phyloP scores from a whole-genome alignment of 108 stramenopile species.

The Seminavis robusta region DNA sequence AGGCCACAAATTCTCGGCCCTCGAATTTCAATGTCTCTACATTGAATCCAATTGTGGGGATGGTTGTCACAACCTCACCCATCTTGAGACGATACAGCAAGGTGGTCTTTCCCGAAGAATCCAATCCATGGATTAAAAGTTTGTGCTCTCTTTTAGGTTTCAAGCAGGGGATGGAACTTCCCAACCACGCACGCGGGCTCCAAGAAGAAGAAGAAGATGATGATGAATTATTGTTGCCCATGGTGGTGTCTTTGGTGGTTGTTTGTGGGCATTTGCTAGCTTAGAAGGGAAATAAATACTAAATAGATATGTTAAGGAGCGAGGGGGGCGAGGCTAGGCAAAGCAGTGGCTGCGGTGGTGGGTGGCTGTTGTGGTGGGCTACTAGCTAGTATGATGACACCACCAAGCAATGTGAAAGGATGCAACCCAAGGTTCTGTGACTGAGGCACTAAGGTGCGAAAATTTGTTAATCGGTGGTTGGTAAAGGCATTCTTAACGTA shows the following conservation, averaged over 20 bases:
- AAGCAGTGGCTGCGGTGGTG: too few relatives aligned
- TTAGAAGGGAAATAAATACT: too few relatives aligned
- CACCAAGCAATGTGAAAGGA: too few relatives aligned
- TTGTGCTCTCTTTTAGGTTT: background rate
- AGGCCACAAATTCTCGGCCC: slow-evolving; percentile 10
- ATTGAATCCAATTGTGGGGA: slow-evolving; percentile 67
- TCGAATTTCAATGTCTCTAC: slow-evolving; percentile 42
- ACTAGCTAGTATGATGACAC: too few relatives aligned
- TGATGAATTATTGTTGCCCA: too few relatives aligned
- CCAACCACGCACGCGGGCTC: background rate
- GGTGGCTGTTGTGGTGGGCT: too few relatives aligned
- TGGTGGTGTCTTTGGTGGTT: background rate
- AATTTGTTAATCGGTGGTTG: too few relatives aligned
- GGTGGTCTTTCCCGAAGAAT: slow-evolving; percentile 62
- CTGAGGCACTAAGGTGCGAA: too few relatives aligned
- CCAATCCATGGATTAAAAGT: slow-evolving; percentile 61
- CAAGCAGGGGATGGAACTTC: background rate
- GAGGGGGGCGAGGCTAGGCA: too few relatives aligned
- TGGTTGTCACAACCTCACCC: slow-evolving; percentile 12
- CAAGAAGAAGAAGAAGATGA: background rate
- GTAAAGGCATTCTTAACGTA: too few relatives aligned
- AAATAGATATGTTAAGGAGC: too few relatives aligned
- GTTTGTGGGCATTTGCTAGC: background rate
- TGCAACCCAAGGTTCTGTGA: too few relatives aligned
- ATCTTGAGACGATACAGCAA: slow-evolving; percentile 43